These are phyloP conservation scores for Hibiscus trionum DNA, from an alignment of 345 rosid species.

Conservation along the genomic window DNA sequence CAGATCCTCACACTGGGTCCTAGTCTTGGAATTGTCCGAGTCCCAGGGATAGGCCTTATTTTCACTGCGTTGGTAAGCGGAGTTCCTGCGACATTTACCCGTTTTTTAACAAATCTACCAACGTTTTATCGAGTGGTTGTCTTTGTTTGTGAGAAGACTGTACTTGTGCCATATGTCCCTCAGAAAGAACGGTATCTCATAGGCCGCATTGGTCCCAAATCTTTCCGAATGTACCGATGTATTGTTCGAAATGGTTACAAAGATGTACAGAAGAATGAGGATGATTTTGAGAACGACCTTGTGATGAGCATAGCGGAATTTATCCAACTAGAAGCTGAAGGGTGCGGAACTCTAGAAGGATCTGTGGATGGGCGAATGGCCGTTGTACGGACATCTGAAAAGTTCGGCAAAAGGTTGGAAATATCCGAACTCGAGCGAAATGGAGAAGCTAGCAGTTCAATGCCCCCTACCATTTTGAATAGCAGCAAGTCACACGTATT, in stretches of 20 bases:
- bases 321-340: constrained; percentile 88
- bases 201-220: constrained; percentile 87
- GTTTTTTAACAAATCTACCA: constrained; percentile 74
- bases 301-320: constrained; percentile 86
- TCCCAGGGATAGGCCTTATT: constrained; percentile 90
- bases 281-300: constrained; percentile 73
- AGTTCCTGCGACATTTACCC: constrained; percentile 73
- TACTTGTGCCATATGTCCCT: constrained; percentile 77
- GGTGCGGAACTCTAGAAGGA: constrained; percentile 39
- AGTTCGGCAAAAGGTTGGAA: constrained; percentile 58
- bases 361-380: constrained; percentile 67
- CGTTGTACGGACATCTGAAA: constrained; percentile 69
- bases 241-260: constrained; percentile 82
- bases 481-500: constrained; percentile 63
- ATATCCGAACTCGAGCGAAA: constrained; percentile 36
- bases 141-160: constrained; percentile 76
- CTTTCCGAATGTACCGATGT: constrained; percentile 83
- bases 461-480: constrained; percentile 26
- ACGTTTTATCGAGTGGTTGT: constrained; percentile 89
- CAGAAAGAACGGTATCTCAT: constrained; percentile 77
- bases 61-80: constrained; percentile 76
- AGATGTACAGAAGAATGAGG: constrained; percentile 61
- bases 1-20: constrained; percentile 71
- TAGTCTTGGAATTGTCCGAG: constrained; percentile 76
- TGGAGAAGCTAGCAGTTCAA: constrained; percentile 35